Evolutionary conservation across 495 filamentous ascomycete species (phyloP), one percentile per base, ranked within the genome.

Genomic region (Penicillium pancosmium): DNA sequence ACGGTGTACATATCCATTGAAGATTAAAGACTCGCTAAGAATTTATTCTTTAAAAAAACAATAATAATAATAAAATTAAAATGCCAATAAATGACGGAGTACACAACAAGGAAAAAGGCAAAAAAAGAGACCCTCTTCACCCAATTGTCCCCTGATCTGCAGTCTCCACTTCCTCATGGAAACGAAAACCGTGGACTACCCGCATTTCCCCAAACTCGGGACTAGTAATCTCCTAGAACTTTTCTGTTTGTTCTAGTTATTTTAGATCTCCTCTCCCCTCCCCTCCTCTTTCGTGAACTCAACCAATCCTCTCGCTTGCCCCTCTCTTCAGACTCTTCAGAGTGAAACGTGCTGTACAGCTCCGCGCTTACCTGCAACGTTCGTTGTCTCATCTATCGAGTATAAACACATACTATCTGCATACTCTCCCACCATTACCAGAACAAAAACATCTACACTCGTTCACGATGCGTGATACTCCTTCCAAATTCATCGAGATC

Each of bases 401-500:
- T 48, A 19, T 59, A 16, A 44, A 44, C 25, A 43, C 35, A 19
- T 47, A 61, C 50, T 31, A 50, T 61, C 35, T n/a, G 34, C 19
- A 40, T 16, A 44, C 16, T 19, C 9, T 44, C 2, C 7, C 15
- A 6, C 8, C n/a, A 44, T 44, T 19, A 18, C 41, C n/a, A 44
- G 19, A 16, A 44, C 8, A 44, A 9, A 44, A 7, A n/a, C 41
- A 18, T 44, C 16, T 15, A 43, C 21, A 54, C 50, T 13, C 43
- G 16, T 12, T 43, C 59, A 69, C 41, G 49, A 78, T 78, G 76
- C 76, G 66, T 54, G 74, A 74, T 59, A 77, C 73, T 55, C 69
- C 76, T 2, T 80, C 77, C 60, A 76, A 69, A 61, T 79, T 79
- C 63, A 70, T 80, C 64, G 77, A 79, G 68, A 76, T 79, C 52